Base-by-base conservation (phyloP, 805 yeast genomes). In the Kodamaea leandrae region DNA sequence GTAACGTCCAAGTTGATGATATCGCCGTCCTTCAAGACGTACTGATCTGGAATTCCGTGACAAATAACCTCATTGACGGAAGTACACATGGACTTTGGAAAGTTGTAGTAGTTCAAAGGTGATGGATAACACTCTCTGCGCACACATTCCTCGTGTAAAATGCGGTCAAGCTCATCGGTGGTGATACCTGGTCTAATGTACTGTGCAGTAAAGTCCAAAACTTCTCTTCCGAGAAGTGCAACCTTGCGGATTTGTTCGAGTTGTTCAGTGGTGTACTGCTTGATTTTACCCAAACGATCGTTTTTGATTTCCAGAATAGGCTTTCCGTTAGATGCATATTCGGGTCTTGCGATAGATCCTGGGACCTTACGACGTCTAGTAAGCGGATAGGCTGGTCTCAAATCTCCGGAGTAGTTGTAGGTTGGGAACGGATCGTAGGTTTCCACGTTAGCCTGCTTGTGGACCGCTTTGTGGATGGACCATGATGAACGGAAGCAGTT, bases 31-130 rank as follows among this genome's bases (percentile, higher is more conserved):
- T 86, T 68, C 48, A 93, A 74, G 24, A 81, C 82, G 41, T 90
- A 77, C 66, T 86, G 76, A 64, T 93, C 99, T 19, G 99, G 99
- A 44, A 93, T 86, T 48, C 99, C 99, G 63, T 93, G 99, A 61
- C 99, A 93, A 46, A 93, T 86, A 43, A 89, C 82, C 70, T 93
- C 99, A 64, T 93, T 93, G 32, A 93, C 83, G 2, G 96, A 88
- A 1, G 96, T 88, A 66, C 99, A 93, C 30, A 87, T 77, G 16
- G 93, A 80, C 60, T 89, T 90, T 32, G 98, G 97, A 68, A 80
- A 93, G 64, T 88, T 86, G 68, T 83, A 90, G 68, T 93, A 93
- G 68, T 93, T 93, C 49, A 91, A 71, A 3, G 99, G 96, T 9
- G 96, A 87, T 14, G 99, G 99, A 61, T 93, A 93, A 3, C 90